A percentile compares a stretch with the other conserved stretches of the same genome.
Conservation (phyloP, 345 rosid genomes). For the Sapria himalayana region DNA sequence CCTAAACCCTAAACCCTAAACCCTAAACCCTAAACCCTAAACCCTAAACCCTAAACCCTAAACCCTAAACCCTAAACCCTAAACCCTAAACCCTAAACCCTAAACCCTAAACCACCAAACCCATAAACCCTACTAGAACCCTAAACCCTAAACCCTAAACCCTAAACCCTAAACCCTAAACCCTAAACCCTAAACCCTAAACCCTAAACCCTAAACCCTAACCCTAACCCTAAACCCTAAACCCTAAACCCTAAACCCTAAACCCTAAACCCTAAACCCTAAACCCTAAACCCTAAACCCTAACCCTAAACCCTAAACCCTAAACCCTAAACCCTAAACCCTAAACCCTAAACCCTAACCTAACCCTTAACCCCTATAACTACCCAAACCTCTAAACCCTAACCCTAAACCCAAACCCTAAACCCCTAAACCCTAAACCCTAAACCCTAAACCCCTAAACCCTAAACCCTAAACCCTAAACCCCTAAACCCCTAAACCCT, state of each 20-base stretch:
- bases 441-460: slow-evolving; percentile 5
- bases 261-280: slow-evolving; percentile 2
- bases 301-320: slow-evolving; percentile 7
- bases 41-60: slow-evolving; percentile 10
- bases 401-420: slow-evolving; percentile 5
- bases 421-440: slow-evolving; percentile 1
- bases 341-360: slow-evolving; percentile 9
- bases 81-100: background rate
- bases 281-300: slow-evolving; percentile 4
- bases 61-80: background rate
- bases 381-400: slow-evolving; percentile 7
- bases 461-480: slow-evolving; percentile 5
- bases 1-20: slow-evolving; percentile 10
- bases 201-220: background rate
- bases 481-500: slow-evolving; percentile 4
- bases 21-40: slow-evolving; percentile 12
- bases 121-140: slow-evolving; percentile 2
- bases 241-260: slow-evolving; percentile 8
- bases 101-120: background rate
- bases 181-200: slow-evolving; percentile 6
- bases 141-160: slow-evolving; percentile 5
- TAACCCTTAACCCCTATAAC: slow-evolving; percentile 7
- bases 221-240: slow-evolving; percentile 5
- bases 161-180: slow-evolving; percentile 3
- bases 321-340: slow-evolving; percentile 8